phyloP scores from a whole-genome alignment of 108 stramenopile genomes.

The Skeletonema potamos region DNA sequence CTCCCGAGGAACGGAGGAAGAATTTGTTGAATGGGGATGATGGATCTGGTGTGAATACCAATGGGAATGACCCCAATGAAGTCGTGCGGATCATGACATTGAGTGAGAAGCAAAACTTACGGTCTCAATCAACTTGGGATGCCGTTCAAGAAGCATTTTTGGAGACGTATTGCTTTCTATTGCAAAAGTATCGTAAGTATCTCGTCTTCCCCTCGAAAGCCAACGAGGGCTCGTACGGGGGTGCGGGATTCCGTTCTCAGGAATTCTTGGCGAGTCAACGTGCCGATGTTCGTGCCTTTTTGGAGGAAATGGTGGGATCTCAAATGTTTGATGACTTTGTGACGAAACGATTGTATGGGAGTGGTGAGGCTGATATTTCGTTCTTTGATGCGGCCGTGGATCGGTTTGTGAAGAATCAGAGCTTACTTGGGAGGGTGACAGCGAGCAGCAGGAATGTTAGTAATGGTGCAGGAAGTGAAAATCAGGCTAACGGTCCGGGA shows the following conservation, averaged over 20 bases:
- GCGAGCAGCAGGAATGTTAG: not conserved
- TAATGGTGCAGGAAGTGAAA: not conserved
- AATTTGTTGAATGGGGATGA: slow-evolving; percentile 35
- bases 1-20: slow-evolving; percentile 58
- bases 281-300: slow-evolving; percentile 62
- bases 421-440: slow-evolving; percentile 55
- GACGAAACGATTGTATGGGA: slow-evolving; percentile 80
- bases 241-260: slow-evolving; percentile 41
- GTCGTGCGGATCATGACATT: slow-evolving; percentile 53
- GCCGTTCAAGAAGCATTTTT: slow-evolving; percentile 87
- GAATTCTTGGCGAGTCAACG: slow-evolving; percentile 67
- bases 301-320: slow-evolving; percentile 68
- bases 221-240: slow-evolving; percentile 24
- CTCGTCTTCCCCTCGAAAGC: slow-evolving; percentile 40
- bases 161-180: slow-evolving; percentile 78
- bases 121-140: slow-evolving; percentile 86
- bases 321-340: slow-evolving; percentile 92
- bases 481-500: not conserved
- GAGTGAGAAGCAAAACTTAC: slow-evolving; percentile 47
- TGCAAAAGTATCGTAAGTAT: slow-evolving; percentile 85
- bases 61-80: slow-evolving; percentile 51
- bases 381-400: slow-evolving; percentile 80
- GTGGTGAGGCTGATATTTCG: slow-evolving; percentile 69
- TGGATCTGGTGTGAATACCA: slow-evolving; percentile 19
- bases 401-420: slow-evolving; percentile 73